Conservation (phyloP, 352 stramenopile species). For the Globisporangium solare region DNA sequence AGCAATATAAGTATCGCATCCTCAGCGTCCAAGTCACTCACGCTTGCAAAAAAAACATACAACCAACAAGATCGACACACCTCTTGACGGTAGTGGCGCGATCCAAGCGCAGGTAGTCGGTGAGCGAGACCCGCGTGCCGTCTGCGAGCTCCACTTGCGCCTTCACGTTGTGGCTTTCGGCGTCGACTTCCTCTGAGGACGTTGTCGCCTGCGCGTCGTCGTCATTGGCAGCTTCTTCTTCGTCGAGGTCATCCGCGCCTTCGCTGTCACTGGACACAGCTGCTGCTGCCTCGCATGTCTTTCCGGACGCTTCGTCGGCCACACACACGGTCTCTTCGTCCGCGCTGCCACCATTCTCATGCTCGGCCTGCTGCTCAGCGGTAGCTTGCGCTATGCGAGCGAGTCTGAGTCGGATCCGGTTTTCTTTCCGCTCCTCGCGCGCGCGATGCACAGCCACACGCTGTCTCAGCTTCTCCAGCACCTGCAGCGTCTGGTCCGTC, state of each 20-base stretch:
- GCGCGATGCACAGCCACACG: constrained; percentile 61
- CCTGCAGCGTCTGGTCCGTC: constrained; percentile 30
- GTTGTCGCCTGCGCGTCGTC: constrained; percentile 14
- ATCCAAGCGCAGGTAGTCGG: constrained; percentile 60
- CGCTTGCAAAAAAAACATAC: background rate
- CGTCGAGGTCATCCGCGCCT: constrained; percentile 19
- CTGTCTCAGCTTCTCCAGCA: constrained; percentile 41
- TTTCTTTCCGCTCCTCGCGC: constrained; percentile 59
- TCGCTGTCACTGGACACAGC: background rate
- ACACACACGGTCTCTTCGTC: constrained; percentile 9
- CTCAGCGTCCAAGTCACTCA: no score
- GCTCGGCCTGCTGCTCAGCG: constrained; percentile 1
- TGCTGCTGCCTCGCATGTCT: constrained; percentile 6
- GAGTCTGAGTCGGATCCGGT: constrained; percentile 40
- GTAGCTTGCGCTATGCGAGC: constrained; percentile 38
- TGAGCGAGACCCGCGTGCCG: constrained; percentile 46
- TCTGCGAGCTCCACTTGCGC: constrained; percentile 60
- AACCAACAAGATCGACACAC: background rate
- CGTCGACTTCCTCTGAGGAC: constrained; percentile 24
- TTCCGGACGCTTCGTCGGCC: constrained; percentile 8
- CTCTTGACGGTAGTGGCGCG: constrained; percentile 7
- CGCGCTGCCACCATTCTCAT: background rate
- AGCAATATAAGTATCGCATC: no score
- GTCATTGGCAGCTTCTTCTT: constrained; percentile 20
- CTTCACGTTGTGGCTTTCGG: constrained; percentile 24